These are phyloP conservation scores for Aspergillus sp. DNA, from an alignment of 2,329 filamentous ascomycete species.

Conservation along the genomic window DNA sequence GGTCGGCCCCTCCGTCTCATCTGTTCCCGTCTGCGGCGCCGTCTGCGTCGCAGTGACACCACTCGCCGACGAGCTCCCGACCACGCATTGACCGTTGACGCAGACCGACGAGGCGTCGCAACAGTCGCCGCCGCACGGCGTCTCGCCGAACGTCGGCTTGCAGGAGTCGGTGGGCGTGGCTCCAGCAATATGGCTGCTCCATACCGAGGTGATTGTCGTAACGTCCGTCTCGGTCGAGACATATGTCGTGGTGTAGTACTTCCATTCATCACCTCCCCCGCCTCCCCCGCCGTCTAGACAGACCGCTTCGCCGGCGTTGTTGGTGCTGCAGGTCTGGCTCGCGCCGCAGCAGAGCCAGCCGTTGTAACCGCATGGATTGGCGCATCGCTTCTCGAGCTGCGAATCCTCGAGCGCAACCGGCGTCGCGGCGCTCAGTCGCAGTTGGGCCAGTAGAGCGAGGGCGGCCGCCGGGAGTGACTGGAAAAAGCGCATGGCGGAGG, in stretches of 20 bases:
- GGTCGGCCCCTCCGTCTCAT: too few relatives aligned
- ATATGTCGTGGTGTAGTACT: slow-evolving; percentile 49
- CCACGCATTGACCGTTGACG: slow-evolving; percentile 30
- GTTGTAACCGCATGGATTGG: slow-evolving; percentile 44
- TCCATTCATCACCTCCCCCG: slow-evolving; percentile 39
- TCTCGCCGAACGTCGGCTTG: slow-evolving; percentile 37
- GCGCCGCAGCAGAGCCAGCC: slow-evolving; percentile 42
- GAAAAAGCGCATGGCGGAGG: slow-evolving; percentile 21
- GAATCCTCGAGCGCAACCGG: slow-evolving; percentile 19
- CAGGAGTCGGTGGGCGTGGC: slow-evolving; percentile 29
- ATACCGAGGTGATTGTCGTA: slow-evolving; percentile 45
- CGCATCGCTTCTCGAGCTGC: slow-evolving; percentile 30
- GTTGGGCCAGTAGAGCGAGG: slow-evolving; percentile 17
- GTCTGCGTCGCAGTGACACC: slow-evolving; percentile 30
- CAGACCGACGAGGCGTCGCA: slow-evolving; percentile 38
- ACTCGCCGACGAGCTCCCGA: slow-evolving; percentile 31
- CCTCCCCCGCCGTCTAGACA: slow-evolving; percentile 26
- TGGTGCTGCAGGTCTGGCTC: slow-evolving; percentile 41
- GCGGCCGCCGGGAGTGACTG: slow-evolving; percentile 15
- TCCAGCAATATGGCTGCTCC: slow-evolving; percentile 33
- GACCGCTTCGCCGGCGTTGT: slow-evolving; percentile 39
- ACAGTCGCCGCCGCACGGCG: slow-evolving; percentile 36
- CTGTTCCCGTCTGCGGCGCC: slow-evolving; percentile 37
- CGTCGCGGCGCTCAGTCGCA: slow-evolving; percentile 18
- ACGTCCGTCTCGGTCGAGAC: slow-evolving; percentile 44